A percentile compares a stretch with the other conserved stretches of the same genome.
phyloP scores from a whole-genome alignment of 805 yeast genomes.

The Isabelozyma pseudorhagii region DNA sequence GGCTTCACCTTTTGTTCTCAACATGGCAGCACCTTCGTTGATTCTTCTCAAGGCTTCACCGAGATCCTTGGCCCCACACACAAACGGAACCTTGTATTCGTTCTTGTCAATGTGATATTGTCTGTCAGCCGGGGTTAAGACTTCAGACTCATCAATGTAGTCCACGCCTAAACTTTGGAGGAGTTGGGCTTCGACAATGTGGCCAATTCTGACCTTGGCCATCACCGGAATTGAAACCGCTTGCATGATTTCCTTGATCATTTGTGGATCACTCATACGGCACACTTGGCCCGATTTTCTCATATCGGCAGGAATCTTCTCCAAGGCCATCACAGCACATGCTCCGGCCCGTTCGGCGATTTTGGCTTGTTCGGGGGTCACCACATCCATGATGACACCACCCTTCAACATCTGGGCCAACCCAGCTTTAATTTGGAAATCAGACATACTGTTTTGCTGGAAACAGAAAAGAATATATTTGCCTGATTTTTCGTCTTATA shows the following conservation, averaged over 20 bases:
- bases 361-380: conserved; percentile 73
- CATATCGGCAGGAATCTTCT: conserved; percentile 83
- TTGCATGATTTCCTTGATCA: conserved; percentile 72
- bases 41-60: conserved; percentile 81
- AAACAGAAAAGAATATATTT: background rate
- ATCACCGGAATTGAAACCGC: conserved; percentile 72
- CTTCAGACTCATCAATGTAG: conserved; percentile 83
- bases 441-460: conserved; percentile 15
- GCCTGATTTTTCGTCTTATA: background rate
- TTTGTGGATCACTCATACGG: conserved; percentile 80
- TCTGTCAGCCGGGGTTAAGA: conserved; percentile 78
- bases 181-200: conserved; percentile 76
- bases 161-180: conserved; percentile 70
- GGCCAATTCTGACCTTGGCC: conserved; percentile 87
- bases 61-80: conserved; percentile 77
- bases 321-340: conserved; percentile 87
- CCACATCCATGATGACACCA: conserved; percentile 73
- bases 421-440: conserved; percentile 64
- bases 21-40: conserved; percentile 83
- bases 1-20: conserved; percentile 85
- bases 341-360: conserved; percentile 85
- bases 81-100: conserved; percentile 69
- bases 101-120: conserved; percentile 58
- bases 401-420: conserved; percentile 86
- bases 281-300: conserved; percentile 79